phyloP scores from a whole-genome alignment of 495 filamentous ascomycete genomes.

The Barbatosphaeria neglecta region DNA sequence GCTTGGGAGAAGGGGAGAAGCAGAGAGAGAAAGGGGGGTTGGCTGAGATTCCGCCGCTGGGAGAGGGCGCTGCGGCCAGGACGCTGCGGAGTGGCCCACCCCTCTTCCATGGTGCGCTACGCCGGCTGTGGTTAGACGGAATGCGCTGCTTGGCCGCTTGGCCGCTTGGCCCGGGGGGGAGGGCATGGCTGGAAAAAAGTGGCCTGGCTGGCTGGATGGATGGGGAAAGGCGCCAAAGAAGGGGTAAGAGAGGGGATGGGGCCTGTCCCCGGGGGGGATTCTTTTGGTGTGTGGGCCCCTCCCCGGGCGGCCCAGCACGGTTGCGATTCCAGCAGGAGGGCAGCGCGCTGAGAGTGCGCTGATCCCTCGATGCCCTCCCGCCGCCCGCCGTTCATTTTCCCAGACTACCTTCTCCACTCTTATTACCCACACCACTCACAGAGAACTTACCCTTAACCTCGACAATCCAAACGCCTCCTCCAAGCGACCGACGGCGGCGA shows the following conservation, averaged over 20 bases:
- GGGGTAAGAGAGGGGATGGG: background rate
- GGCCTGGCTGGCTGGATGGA: background rate
- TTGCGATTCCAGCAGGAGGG: background rate
- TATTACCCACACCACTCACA: constrained; percentile 2
- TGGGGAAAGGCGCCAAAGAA: background rate
- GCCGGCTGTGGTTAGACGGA: background rate
- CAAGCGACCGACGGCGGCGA: background rate
- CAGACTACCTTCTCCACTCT: background rate
- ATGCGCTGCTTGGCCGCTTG: background rate
- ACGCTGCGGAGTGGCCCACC: too few relatives aligned
- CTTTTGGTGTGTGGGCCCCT: background rate
- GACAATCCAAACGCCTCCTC: background rate
- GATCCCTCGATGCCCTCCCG: background rate
- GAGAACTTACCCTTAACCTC: background rate
- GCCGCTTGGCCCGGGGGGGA: too few relatives aligned
- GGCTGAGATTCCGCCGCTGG: too few relatives aligned
- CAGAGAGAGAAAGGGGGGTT: too few relatives aligned
- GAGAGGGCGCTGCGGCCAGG: too few relatives aligned
- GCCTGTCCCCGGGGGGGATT: too few relatives aligned
- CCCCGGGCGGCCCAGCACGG: background rate
- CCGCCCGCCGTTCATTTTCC: background rate
- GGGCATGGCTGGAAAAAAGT: background rate
- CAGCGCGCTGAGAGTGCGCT: background rate
- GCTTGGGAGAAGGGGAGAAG: too few relatives aligned
- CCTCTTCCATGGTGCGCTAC: too few relatives aligned